A percentile compares a stretch with the other conserved stretches of the same genome.
phyloP scores from a whole-genome alignment of 345 rosid genomes.

The Geranium rotundifolium region DNA sequence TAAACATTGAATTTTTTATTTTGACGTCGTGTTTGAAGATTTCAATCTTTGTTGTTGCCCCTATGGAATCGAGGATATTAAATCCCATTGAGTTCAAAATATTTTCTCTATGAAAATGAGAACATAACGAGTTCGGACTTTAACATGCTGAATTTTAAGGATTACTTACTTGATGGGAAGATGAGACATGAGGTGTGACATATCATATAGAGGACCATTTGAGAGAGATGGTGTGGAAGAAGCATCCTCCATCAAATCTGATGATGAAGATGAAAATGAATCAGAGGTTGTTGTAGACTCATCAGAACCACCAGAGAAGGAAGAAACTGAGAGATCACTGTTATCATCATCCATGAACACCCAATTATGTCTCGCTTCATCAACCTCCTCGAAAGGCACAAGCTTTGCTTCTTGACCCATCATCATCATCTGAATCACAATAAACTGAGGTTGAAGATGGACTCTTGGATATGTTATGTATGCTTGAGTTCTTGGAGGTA shows the following conservation, averaged over 20 bases:
- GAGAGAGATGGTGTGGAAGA: no score
- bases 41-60: no score
- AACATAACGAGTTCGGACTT: no score
- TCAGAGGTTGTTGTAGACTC: constrained; percentile 18
- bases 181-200: constrained; percentile 49
- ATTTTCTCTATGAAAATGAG: no score
- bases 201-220: constrained; percentile 42
- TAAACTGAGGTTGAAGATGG: background rate
- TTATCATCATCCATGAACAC: constrained; percentile 12
- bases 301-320: constrained; percentile 15
- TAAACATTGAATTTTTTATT: no score
- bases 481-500: background rate
- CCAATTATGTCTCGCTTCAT: constrained; percentile 8
- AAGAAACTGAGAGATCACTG: constrained; percentile 3
- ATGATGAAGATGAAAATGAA: constrained; percentile 21
- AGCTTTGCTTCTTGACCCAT: background rate
- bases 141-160: no score
- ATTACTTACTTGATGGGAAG: constrained; percentile 63
- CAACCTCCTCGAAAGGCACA: constrained; percentile 2
- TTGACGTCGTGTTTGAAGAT: no score
- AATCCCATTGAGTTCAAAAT: no score
- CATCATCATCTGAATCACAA: background rate
- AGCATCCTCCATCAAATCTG: constrained; percentile 37
- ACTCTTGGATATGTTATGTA: no score
- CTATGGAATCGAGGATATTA: no score